phyloP scores from a whole-genome alignment of 129 eudicot genomes.

The Saussurea involucrata region DNA sequence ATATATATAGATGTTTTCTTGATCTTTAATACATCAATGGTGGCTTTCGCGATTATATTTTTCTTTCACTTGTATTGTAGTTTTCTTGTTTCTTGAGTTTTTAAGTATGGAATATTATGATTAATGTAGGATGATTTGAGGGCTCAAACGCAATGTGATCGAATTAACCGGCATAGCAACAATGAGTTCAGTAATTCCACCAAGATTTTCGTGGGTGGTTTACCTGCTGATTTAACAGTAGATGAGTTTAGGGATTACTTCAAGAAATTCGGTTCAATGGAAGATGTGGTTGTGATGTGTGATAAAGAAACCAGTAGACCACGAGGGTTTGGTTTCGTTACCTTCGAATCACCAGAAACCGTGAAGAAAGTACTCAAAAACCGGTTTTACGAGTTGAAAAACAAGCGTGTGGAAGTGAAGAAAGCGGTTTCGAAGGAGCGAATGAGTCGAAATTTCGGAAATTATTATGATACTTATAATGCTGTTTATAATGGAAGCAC shows the following conservation, averaged over 20 bases:
- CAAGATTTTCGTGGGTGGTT: conserved; percentile 37
- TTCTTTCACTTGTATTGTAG: conserved; percentile 3
- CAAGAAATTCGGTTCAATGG: conserved; percentile 26
- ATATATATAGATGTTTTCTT: neutral
- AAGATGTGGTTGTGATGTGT: conserved; percentile 23
- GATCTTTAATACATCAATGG: neutral
- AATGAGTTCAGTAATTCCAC: neutral
- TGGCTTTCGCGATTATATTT: neutral
- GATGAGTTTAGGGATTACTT: conserved; percentile 28
- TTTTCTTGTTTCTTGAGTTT: conserved; percentile 3
- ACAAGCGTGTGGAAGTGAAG: conserved; percentile 32
- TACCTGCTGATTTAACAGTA: conserved; percentile 19
- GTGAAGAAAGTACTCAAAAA: conserved; percentile 15
- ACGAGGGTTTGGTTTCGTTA: conserved; percentile 38
- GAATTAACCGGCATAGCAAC: neutral
- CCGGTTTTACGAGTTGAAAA: conserved; percentile 16
- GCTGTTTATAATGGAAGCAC: conserved; percentile 4
- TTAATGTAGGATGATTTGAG: conserved; percentile 18
- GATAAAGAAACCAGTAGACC: conserved; percentile 18
- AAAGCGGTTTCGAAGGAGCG: conserved; percentile 26
- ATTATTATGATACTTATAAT: neutral
- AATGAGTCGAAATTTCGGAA: neutral
- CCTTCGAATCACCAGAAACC: conserved; percentile 26
- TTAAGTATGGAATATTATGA: neutral
- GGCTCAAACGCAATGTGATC: conserved; percentile 11